Base-by-base conservation (phyloP, 1,139 yeast genomes). In the Candida sojae region DNA sequence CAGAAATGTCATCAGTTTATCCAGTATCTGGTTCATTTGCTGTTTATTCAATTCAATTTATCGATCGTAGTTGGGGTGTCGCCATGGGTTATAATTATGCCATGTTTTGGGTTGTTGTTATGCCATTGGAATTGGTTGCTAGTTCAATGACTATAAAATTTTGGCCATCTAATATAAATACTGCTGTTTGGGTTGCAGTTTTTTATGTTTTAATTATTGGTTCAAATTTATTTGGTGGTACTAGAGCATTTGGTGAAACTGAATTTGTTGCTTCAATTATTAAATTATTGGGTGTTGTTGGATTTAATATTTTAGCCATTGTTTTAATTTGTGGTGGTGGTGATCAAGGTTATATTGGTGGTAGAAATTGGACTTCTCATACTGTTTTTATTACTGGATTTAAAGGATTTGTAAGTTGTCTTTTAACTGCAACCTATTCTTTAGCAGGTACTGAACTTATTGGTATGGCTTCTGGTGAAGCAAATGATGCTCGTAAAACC, bases 21-120 rank as follows among this genome's bases (percentile, higher is more conserved):
- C 91, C 92, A 9, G 82, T 84, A 35, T 75, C 84, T 29, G 91
- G 91, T 57, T 84, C 88, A n/a, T 85, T 86, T 63, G 80, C 83
- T 52, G 82, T 84, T 38, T 83, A 81, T 61, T 79, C 85, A 55
- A 38, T 38, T 29, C 41, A 29, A 21, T 86, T 86, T 55, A 73
- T 85, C 33, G 85, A 83, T 58, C 83, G 86, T 1, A 77, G 89
- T 9, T 82, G 87, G 81, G 91, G 90, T 39, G 88, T 88, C 64
- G 84, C 88, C 36, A 79, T 82, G 71, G 89, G 86, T 42, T 80
- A 84, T 80, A 84, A 84, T 65, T 86, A 84, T 62, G 83, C 84
- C 39, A 64, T 84, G 51, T 84, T 82, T 65, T 86, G 90, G 91
- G 73, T 84, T 17, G 77, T 85, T 47, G 83, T 84, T 40, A 64